A percentile compares a stretch with the other conserved stretches of the same genome.
Conservation (phyloP, 495 filamentous ascomycete genomes). For the Amorphotheca resinae region DNA sequence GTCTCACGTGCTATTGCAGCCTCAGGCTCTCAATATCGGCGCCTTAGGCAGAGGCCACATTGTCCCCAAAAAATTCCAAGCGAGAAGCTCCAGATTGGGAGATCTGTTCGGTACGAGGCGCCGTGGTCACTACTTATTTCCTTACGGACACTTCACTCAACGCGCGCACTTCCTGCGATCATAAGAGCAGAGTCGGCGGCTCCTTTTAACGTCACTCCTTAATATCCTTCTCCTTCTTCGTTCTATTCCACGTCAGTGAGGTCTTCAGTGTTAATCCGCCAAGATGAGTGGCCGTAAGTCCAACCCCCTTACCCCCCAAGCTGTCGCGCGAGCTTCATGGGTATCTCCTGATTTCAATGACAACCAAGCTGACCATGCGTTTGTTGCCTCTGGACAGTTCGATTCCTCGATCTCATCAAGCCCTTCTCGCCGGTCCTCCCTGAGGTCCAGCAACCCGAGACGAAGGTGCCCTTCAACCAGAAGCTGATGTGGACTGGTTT, state of each 20-base stretch:
- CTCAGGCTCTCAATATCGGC: too few relatives aligned
- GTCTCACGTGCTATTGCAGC: too few relatives aligned
- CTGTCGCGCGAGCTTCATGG: constrained; percentile 5
- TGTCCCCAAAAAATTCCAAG: constrained; percentile 7
- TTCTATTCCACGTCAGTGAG: constrained; percentile 23
- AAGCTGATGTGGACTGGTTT: constrained; percentile 99
- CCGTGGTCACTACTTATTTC: constrained; percentile 2
- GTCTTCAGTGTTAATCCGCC: constrained; percentile 23
- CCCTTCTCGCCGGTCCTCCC: constrained; percentile 98
- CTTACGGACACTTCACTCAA: constrained; percentile 15
- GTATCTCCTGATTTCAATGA: constrained; percentile 7
- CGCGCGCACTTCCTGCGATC: constrained; percentile 14
- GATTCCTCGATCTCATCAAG: constrained; percentile 98
- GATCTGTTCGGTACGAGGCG: constrained; percentile 20
- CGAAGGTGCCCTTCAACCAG: constrained; percentile 95
- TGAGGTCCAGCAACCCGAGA: constrained; percentile 94
- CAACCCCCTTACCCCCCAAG: constrained; percentile 6
- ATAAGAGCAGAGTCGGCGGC: constrained; percentile 17
- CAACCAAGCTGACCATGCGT: constrained; percentile 17
- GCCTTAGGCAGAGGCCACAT: not conserved
- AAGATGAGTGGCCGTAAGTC: constrained; percentile 48
- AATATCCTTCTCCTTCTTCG: constrained; percentile 5
- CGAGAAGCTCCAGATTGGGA: constrained; percentile 7
- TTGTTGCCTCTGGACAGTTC: constrained; percentile 46
- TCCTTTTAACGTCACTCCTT: constrained; percentile 18